Percentiles rank a stretch among this genome's conserved stretches.
Conservation (phyloP, 257 asterid genomes). For the Verbena officinalis region DNA sequence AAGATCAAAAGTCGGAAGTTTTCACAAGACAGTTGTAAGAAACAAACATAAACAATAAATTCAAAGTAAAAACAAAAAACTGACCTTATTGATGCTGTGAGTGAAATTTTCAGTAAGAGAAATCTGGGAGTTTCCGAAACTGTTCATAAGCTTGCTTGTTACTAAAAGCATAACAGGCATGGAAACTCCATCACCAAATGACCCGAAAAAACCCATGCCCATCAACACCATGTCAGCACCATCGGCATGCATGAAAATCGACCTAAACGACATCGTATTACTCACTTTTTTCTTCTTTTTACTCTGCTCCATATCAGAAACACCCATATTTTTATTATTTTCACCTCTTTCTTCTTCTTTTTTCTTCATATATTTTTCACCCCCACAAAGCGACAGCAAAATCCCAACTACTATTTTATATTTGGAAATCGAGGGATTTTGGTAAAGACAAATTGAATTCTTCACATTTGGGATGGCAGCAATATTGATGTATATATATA, state of each 20-base stretch:
- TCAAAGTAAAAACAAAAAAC: neutral
- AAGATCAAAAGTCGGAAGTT: too few relatives aligned
- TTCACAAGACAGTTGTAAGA: neutral
- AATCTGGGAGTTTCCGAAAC: constrained; percentile 45
- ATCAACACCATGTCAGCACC: constrained; percentile 51
- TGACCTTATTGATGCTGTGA: constrained; percentile 58
- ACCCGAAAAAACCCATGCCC: constrained; percentile 69
- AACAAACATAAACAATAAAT: neutral
- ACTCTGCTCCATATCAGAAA: constrained; percentile 23
- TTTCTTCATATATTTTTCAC: neutral
- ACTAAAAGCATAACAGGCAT: constrained; percentile 67
- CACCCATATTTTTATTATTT: constrained; percentile 14
- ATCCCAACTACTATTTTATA: neutral
- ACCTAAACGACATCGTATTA: constrained; percentile 32
- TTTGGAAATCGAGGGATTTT: neutral
- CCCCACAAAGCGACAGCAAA: constrained; percentile 1
- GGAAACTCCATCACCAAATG: constrained; percentile 69
- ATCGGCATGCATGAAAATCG: constrained; percentile 80
- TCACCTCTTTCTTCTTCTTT: neutral
- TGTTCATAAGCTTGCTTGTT: constrained; percentile 71
- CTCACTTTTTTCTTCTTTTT: constrained; percentile 34
- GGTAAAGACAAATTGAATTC: constrained; percentile 12
- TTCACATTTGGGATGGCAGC: constrained; percentile 14
- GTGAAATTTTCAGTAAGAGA: constrained; percentile 37
- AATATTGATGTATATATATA: constrained; percentile 16